Conservation (phyloP, 176 grass and related monocot genomes). For the Oropetium thomaeum region DNA sequence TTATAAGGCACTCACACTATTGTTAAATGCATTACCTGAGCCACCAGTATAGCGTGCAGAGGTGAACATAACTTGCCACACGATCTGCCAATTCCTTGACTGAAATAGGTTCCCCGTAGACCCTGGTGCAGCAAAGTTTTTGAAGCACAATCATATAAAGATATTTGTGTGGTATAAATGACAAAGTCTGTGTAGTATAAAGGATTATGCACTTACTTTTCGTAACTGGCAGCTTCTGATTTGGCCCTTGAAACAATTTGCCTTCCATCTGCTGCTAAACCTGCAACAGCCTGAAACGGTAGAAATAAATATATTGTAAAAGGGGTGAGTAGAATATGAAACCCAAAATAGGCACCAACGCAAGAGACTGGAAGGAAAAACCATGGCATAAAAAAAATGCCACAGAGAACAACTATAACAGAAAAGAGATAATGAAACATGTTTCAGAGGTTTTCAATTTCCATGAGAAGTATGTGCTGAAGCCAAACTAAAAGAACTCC, state of each 20-base stretch:
- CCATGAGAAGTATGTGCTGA: neutral
- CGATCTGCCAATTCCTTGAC: slow-evolving; percentile 87
- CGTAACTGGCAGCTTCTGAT: slow-evolving; percentile 75
- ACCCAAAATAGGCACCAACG: neutral
- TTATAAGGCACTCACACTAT: neutral
- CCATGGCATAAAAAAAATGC: neutral
- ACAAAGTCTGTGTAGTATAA: neutral
- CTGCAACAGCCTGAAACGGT: slow-evolving; percentile 52
- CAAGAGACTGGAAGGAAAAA: neutral
- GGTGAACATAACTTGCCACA: slow-evolving; percentile 81
- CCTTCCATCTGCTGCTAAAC: slow-evolving; percentile 86
- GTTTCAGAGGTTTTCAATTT: neutral
- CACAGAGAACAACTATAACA: neutral
- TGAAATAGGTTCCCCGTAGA: slow-evolving; percentile 75
- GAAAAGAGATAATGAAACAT: neutral
- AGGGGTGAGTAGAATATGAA: neutral
- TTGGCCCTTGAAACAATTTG: slow-evolving; percentile 79
- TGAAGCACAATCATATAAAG: slow-evolving; percentile 24
- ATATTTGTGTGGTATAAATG: neutral
- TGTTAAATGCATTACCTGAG: slow-evolving; percentile 46
- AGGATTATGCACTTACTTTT: slow-evolving; percentile 38
- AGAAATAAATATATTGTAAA: neutral
- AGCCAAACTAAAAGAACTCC: neutral
- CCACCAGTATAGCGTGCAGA: slow-evolving; percentile 95
- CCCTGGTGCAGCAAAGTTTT: slow-evolving; percentile 37